Percentiles rank a stretch among this genome's conserved stretches.
phyloP scores from a whole-genome alignment of 2,329 filamentous ascomycete species.

The Alternaria ventricosa region DNA sequence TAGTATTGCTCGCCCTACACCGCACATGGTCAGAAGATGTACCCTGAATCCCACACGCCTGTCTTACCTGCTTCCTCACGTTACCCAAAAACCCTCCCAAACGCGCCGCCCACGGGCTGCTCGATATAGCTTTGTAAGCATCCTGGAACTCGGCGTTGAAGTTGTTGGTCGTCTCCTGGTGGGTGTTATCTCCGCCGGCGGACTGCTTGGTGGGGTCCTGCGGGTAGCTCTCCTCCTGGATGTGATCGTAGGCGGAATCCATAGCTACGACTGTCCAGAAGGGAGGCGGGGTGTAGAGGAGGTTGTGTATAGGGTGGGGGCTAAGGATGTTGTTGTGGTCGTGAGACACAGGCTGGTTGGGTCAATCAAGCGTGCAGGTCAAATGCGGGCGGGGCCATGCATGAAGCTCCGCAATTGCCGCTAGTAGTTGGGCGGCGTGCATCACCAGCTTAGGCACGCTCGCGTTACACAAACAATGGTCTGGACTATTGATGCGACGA shows the following conservation, averaged over 20 bases:
- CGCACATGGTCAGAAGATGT: constrained; percentile 4
- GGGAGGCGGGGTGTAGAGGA: background rate
- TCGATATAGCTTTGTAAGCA: constrained; percentile 91
- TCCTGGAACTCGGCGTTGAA: constrained; percentile 91
- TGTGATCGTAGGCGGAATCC: constrained; percentile 98
- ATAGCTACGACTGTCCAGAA: constrained; percentile 57
- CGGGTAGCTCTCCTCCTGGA: constrained; percentile 77
- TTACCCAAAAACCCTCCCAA: constrained; percentile 88
- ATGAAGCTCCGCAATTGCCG: constrained; percentile 22
- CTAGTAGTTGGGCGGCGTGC: constrained; percentile 14
- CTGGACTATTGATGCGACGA: background rate
- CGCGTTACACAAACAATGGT: constrained; percentile 5
- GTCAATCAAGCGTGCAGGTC: constrained; percentile 16
- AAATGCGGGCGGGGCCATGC: constrained; percentile 13
- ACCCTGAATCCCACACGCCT: background rate
- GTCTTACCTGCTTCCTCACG: constrained; percentile 85
- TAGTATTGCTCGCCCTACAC: constrained; percentile 82
- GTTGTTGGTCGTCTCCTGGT: constrained; percentile 51
- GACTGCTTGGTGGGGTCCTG: constrained; percentile 58
- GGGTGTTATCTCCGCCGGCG: constrained; percentile 52
- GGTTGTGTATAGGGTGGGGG: constrained; percentile 9
- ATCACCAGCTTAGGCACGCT: constrained; percentile 14
- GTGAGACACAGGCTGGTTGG: constrained; percentile 9
- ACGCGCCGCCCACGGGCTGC: constrained; percentile 87
- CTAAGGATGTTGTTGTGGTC: constrained; percentile 12